Conservation (phyloP, 2,329 filamentous ascomycete genomes). For the Pseudonectria buxi region DNA sequence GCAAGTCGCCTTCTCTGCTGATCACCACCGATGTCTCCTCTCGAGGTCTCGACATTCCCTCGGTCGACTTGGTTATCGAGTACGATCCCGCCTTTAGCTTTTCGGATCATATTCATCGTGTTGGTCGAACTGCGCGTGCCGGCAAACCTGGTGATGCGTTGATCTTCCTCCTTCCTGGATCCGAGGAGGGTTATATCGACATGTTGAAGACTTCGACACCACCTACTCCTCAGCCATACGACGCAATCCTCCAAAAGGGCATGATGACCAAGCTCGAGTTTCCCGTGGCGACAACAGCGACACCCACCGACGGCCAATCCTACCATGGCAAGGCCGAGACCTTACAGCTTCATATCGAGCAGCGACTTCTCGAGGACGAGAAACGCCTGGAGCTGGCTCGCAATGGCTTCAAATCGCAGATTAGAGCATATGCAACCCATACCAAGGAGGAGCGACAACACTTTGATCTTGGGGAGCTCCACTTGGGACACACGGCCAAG, state of each 20-base stretch:
- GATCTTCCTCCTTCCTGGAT: slow-evolving; percentile 84
- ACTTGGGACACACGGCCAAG: slow-evolving; percentile 90
- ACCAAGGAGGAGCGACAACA: slow-evolving; percentile 74
- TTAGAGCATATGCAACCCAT: slow-evolving; percentile 93
- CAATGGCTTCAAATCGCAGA: slow-evolving; percentile 83
- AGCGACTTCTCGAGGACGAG: slow-evolving; percentile 52
- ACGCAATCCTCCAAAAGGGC: slow-evolving; percentile 56
- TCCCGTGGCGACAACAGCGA: slow-evolving; percentile 61
- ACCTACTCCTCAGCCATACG: slow-evolving; percentile 45
- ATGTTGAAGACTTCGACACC: slow-evolving; percentile 52
- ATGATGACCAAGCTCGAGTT: slow-evolving; percentile 55
- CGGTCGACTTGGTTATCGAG: slow-evolving; percentile 90
- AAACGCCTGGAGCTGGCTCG: slow-evolving; percentile 73
- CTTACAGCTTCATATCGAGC: slow-evolving; percentile 53
- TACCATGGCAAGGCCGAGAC: slow-evolving; percentile 48
- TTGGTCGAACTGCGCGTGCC: slow-evolving; percentile 89
- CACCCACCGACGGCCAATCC: slow-evolving; percentile 34
- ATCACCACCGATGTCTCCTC: slow-evolving; percentile 95
- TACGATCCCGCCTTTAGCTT: slow-evolving; percentile 93
- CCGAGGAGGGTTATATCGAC: slow-evolving; percentile 84
- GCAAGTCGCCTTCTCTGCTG: slow-evolving; percentile 69
- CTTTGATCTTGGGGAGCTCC: slow-evolving; percentile 87
- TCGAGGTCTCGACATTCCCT: slow-evolving; percentile 88
- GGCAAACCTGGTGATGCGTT: slow-evolving; percentile 80
- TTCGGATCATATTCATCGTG: slow-evolving; percentile 88